A percentile compares a stretch with the other conserved stretches of the same genome.
These are phyloP conservation scores for Akanthomyces muscarius DNA, from an alignment of 2,329 filamentous ascomycete species.

Conservation along the genomic window DNA sequence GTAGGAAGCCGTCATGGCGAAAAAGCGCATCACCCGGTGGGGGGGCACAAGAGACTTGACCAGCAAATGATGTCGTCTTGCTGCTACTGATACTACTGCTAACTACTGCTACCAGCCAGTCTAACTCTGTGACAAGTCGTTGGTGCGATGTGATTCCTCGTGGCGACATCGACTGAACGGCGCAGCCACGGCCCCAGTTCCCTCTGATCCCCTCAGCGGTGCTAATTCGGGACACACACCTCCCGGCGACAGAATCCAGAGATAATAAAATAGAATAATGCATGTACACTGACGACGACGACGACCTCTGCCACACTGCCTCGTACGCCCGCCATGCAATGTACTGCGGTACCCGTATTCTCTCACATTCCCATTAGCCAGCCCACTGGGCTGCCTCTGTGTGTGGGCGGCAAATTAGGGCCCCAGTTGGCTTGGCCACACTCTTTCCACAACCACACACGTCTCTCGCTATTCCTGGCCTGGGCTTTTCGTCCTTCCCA, in stretches of 20 bases:
- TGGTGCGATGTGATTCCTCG: background rate
- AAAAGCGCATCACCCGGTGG: background rate
- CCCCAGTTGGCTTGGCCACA: background rate
- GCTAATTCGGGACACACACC: constrained; percentile 17
- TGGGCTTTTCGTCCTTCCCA: background rate
- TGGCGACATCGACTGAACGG: background rate
- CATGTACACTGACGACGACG: background rate
- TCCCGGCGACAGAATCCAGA: background rate
- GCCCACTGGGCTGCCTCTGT: constrained; percentile 5
- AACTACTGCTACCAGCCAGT: too few species aligned
- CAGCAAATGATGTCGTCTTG: background rate
- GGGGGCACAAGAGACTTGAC: too few species aligned
- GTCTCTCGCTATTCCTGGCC: constrained; percentile 12
- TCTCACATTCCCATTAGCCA: too few species aligned
- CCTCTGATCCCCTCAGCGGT: background rate
- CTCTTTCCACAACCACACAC: background rate
- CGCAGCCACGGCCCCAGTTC: constrained; percentile 10
- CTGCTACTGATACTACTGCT: too few species aligned
- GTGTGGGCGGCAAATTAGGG: constrained; percentile 12
- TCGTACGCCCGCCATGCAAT: constrained; percentile 5
- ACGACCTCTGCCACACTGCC: background rate
- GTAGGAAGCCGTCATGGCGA: background rate
- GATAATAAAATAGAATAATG: background rate
- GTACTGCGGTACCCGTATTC: constrained; percentile 7
- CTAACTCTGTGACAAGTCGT: too few species aligned